A percentile compares a stretch with the other conserved stretches of the same genome.
Conservation (phyloP, 768 basidiomycete species). For the Tricholoma matsutake region DNA sequence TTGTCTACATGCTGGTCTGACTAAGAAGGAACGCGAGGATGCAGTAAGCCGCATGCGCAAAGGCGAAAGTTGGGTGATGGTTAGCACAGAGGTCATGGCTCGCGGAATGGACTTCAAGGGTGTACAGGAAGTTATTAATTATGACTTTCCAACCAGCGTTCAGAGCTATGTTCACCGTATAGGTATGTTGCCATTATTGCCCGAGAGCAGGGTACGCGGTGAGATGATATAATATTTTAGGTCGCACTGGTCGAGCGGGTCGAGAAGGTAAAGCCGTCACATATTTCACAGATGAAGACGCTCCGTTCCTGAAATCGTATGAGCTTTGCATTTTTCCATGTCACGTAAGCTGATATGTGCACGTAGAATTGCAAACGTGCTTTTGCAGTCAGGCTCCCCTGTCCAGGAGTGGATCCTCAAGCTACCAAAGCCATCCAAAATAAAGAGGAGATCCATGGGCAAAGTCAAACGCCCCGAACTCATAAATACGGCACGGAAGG, state of each 20-base stretch:
- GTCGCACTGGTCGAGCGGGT: slow-evolving; percentile 94
- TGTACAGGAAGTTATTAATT: slow-evolving; percentile 91
- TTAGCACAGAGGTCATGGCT: slow-evolving; percentile 97
- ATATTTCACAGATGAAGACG: slow-evolving; percentile 94
- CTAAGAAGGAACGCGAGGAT: slow-evolving; percentile 83
- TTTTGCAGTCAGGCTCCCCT: slow-evolving; percentile 84
- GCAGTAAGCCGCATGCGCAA: slow-evolving; percentile 79
- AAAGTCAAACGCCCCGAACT: slow-evolving; percentile 76
- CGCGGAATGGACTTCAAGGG: slow-evolving; percentile 98
- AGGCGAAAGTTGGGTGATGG: slow-evolving; percentile 92
- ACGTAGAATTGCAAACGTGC: slow-evolving; percentile 89
- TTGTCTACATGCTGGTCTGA: slow-evolving; percentile 88
- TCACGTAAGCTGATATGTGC: slow-evolving; percentile 2
- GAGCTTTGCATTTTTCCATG: slow-evolving; percentile 19
- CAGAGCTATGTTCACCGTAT: slow-evolving; percentile 97
- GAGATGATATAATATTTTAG: slow-evolving; percentile 30
- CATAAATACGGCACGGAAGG: slow-evolving; percentile 65
- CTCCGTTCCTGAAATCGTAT: slow-evolving; percentile 86
- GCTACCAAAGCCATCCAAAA: slow-evolving; percentile 89
- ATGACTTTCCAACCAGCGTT: slow-evolving; percentile 93
- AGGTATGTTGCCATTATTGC: slow-evolving; percentile 40
- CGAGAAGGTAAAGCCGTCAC: slow-evolving; percentile 91
- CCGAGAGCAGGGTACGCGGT: not conserved
- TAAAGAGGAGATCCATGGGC: slow-evolving; percentile 83
- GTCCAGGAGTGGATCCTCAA: slow-evolving; percentile 96